Percentiles rank a stretch among this genome's conserved stretches.
Conservation (phyloP, 805 yeast species). For the Ogataea glucozyma region DNA sequence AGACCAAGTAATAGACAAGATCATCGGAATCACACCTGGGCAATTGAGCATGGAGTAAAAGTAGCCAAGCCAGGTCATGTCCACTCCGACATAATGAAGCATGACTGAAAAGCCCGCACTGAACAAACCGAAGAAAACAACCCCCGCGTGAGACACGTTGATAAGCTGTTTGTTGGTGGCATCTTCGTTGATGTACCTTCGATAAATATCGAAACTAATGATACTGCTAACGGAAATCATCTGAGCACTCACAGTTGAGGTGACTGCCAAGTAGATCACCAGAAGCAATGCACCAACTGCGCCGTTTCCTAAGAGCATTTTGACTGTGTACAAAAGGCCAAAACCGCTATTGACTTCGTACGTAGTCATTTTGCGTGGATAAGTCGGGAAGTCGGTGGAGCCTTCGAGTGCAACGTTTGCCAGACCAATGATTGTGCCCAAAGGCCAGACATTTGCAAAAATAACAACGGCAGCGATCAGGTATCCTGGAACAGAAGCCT, state of each 20-base stretch:
- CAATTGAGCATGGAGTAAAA: constrained; percentile 40
- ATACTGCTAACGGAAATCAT: constrained; percentile 42
- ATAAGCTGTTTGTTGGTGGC: constrained; percentile 46
- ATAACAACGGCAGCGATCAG: constrained; percentile 37
- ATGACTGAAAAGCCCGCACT: constrained; percentile 42
- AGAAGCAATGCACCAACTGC: constrained; percentile 38
- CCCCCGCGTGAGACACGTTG: constrained; percentile 43
- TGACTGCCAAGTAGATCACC: constrained; percentile 41
- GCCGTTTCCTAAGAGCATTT: constrained; percentile 36
- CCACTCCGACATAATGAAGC: constrained; percentile 37
- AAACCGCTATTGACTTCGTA: constrained; percentile 36
- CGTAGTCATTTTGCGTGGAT: constrained; percentile 35
- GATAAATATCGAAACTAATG: constrained; percentile 48
- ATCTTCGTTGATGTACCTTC: constrained; percentile 42
- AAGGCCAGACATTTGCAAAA: constrained; percentile 38
- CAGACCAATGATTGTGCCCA: constrained; percentile 40
- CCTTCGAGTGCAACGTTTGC: constrained; percentile 35
- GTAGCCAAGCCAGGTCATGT: constrained; percentile 40
- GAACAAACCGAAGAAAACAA: constrained; percentile 40
- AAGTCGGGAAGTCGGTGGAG: constrained; percentile 34
- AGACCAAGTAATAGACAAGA: constrained; percentile 37
- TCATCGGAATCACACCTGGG: constrained; percentile 42
- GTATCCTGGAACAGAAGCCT: constrained; percentile 41
- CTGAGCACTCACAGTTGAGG: constrained; percentile 44
- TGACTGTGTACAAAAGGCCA: constrained; percentile 35